Evolutionary conservation across 441 rosid genomes (phyloP).

Genomic region (Arabidopsis hybrid): DNA sequence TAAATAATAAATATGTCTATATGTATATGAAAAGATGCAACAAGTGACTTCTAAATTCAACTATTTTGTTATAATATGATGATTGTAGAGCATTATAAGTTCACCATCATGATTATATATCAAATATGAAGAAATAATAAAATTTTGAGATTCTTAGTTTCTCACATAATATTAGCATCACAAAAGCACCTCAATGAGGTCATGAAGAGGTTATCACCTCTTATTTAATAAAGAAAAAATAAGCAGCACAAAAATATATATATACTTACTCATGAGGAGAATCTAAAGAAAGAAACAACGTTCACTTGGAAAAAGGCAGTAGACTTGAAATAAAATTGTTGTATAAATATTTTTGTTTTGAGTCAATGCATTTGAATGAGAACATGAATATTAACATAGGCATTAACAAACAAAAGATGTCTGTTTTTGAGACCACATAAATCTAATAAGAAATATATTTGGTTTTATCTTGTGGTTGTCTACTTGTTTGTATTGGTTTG

Average conservation of each 20-base stretch:
- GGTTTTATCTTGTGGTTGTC: conserved; percentile 34
- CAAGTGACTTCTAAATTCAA: conserved; percentile 23
- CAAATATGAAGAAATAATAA: neutral
- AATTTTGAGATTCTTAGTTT: neutral
- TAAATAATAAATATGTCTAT: conserved; percentile 46
- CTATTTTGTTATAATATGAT: conserved; percentile 21
- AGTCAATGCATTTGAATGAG: conserved; percentile 41
- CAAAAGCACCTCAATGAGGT: conserved; percentile 35
- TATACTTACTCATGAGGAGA: conserved; percentile 29
- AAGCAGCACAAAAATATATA: neutral
- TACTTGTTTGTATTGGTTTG: conserved; percentile 33
- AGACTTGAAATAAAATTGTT: neutral
- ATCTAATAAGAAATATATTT: neutral
- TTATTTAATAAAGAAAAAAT: neutral
- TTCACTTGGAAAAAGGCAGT: conserved; percentile 35
- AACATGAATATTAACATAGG: conserved; percentile 27
- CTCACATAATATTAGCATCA: conserved; percentile 39
- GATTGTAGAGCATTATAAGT: conserved; percentile 25
- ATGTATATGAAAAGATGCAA: conserved; percentile 25
- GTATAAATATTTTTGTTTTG: conserved; percentile 4
- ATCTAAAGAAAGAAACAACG: conserved; percentile 45
- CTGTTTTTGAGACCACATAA: conserved; percentile 43
- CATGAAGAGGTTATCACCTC: conserved; percentile 27
- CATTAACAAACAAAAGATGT: conserved; percentile 37
- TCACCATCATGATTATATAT: conserved; percentile 24